phyloP scores from a whole-genome alignment of 768 basidiomycete species.

The Suillus discolor region DNA sequence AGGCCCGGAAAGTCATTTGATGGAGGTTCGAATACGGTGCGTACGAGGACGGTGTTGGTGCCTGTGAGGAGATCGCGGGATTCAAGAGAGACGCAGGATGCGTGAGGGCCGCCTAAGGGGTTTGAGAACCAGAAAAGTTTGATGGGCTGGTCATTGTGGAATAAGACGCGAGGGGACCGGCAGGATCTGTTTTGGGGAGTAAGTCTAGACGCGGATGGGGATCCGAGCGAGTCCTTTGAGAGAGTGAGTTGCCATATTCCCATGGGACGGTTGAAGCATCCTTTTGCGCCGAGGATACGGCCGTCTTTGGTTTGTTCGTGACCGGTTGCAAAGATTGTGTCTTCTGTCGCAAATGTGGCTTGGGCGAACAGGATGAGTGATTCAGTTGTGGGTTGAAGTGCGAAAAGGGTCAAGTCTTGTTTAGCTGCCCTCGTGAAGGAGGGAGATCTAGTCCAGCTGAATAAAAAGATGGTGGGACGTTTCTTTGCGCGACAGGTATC shows the following conservation, averaged over 20 bases:
- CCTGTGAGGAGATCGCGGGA: not conserved
- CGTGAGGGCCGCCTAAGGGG: constrained; percentile 59
- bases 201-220: constrained; percentile 37
- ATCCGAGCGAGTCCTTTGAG: constrained; percentile 12
- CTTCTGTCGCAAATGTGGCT: constrained; percentile 49
- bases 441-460: constrained; percentile 41
- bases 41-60: not conserved
- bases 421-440: not conserved
- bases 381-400: constrained; percentile 12
- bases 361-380: constrained; percentile 52
- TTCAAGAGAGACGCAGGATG: constrained; percentile 42
- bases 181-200: constrained; percentile 48
- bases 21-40: not conserved
- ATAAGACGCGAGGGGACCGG: constrained; percentile 59
- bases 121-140: constrained; percentile 59
- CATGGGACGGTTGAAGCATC: constrained; percentile 60
- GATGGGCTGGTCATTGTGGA: constrained; percentile 21
- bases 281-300: constrained; percentile 57
- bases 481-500: constrained; percentile 58
- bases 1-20: not conserved
- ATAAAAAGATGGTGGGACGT: constrained; percentile 54
- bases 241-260: constrained; percentile 56
- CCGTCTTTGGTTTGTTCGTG: constrained; percentile 61
- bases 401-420: constrained; percentile 12
- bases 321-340: constrained; percentile 57